Percentiles rank a stretch among this genome's conserved stretches.
Conservation (phyloP, 2,329 filamentous ascomycete genomes). For the Aspergillus ochraceoroseus region DNA sequence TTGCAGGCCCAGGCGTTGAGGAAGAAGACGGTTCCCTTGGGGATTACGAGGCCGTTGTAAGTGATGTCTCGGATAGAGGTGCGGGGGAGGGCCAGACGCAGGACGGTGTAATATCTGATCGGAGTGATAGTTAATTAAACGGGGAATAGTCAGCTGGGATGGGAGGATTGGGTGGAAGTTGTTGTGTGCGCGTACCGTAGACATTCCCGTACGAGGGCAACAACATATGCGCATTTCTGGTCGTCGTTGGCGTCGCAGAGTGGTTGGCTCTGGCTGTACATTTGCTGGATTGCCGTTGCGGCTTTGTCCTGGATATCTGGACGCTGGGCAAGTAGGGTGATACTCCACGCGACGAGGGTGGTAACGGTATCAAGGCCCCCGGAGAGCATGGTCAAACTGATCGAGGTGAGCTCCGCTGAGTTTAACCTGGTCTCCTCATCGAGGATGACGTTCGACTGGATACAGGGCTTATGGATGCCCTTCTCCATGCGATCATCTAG, state of each 20-base stretch:
- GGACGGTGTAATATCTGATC: constrained; percentile 56
- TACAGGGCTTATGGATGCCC: constrained; percentile 59
- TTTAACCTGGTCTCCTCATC: constrained; percentile 61
- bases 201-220: constrained; percentile 59
- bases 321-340: constrained; percentile 56
- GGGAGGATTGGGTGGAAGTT: background rate
- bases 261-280: constrained; percentile 50
- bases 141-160: background rate
- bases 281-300: constrained; percentile 51
- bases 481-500: constrained; percentile 58
- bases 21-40: constrained; percentile 60
- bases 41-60: constrained; percentile 56
- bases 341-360: constrained; percentile 61
- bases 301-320: constrained; percentile 61
- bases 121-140: background rate
- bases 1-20: constrained; percentile 66
- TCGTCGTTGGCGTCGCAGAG: constrained; percentile 59
- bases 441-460: constrained; percentile 62
- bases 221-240: constrained; percentile 59
- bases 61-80: constrained; percentile 57
- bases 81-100: constrained; percentile 58
- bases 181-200: constrained; percentile 50
- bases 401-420: constrained; percentile 59
- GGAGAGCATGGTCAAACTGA: constrained; percentile 64
- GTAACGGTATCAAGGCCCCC: constrained; percentile 64